A percentile compares a stretch with the other conserved stretches of the same genome.
Evolutionary conservation across 129 eudicot species (phyloP).

Genomic region (Tagetes erecta): DNA sequence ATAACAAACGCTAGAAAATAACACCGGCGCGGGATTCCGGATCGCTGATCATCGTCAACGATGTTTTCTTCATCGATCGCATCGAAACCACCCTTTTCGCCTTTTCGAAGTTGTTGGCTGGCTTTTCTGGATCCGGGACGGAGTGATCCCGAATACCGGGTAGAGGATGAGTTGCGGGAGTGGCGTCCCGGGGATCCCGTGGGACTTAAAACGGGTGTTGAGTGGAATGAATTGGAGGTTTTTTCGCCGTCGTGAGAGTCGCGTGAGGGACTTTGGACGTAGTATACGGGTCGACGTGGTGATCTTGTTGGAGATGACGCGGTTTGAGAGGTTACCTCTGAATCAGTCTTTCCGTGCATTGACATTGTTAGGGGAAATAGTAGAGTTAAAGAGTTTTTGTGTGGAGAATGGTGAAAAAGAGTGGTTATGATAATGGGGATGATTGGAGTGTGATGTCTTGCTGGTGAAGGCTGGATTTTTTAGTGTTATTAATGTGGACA

Average conservation of each 20-base stretch:
- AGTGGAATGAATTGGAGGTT: constrained; percentile 90
- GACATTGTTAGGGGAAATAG: constrained; percentile 41
- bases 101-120: constrained; percentile 41
- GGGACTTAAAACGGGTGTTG: constrained; percentile 93
- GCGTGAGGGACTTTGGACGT: constrained; percentile 92
- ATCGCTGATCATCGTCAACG: constrained; percentile 53
- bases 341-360: constrained; percentile 89
- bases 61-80: constrained; percentile 93
- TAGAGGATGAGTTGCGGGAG: constrained; percentile 95
- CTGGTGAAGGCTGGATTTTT: not conserved
- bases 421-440: not conserved
- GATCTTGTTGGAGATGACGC: constrained; percentile 86
- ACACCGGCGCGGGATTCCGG: constrained; percentile 54
- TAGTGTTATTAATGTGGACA: constrained; percentile 1
- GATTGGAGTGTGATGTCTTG: not conserved
- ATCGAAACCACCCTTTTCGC: constrained; percentile 67
- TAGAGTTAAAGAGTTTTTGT: not conserved
- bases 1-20: constrained; percentile 55
- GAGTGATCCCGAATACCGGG: constrained; percentile 89
- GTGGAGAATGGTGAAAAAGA: not conserved
- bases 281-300: constrained; percentile 81
- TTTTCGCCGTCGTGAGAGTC: constrained; percentile 99
- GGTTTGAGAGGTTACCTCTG: constrained; percentile 89
- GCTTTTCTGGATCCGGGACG: constrained; percentile 79
- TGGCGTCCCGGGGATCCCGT: constrained; percentile 96